Evolutionary conservation across 2,329 filamentous ascomycete species (phyloP), one percentile per base, ranked within the genome.

Genomic region (Cucurbitaria berberidis): DNA sequence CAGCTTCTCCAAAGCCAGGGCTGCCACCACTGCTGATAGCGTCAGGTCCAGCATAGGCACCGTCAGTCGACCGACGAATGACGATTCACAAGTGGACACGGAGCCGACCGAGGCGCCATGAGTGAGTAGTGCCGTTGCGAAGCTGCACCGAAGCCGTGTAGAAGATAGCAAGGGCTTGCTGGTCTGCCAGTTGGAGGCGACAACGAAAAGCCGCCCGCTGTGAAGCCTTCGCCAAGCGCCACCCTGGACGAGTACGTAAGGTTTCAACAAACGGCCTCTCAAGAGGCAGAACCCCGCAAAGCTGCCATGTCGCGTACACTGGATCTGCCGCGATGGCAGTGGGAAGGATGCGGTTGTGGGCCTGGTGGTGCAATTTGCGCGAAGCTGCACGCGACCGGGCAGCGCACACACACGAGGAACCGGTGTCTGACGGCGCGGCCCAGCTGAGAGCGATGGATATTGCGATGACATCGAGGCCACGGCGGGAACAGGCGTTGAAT

Each of bases 121-220:
- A 52, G 48, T 48, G n/a, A n/a, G n/a, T n/a, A n/a, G 57, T 48
- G 60, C 62, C 58, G 64, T 57, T 61, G 51, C 50, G 62, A 63
- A 62, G 64, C 65, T 70, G 71, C 70, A 72, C 58, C 64, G 71
- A 74, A 74, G 57, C 63, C 64, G 69, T 66, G 61, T 69, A 59
- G 70, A 74, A 73, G 58, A 63, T 56, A 45, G 45, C 22, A 62
- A 55, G 58, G 59, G 67, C 65, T 66, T 65, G 66, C 48, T n/a
- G 55, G 63, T 51, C 51, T 59, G 62, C 63, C 55, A 61, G 51
- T 60, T 47, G 53, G 51, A 59, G 53, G 8, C 22, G 45, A 36
- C 54, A 62, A 57, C 61, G 49, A n/a, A 46, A 57, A 57, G 59
- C 59, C 63, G 63, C 62, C 63, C 62, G 62, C 57, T 55, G 55